Percentiles rank a stretch among this genome's conserved stretches.
phyloP scores from a whole-genome alignment of 2,329 filamentous ascomycete genomes.

The Neopestalotiopsis clavispora region DNA sequence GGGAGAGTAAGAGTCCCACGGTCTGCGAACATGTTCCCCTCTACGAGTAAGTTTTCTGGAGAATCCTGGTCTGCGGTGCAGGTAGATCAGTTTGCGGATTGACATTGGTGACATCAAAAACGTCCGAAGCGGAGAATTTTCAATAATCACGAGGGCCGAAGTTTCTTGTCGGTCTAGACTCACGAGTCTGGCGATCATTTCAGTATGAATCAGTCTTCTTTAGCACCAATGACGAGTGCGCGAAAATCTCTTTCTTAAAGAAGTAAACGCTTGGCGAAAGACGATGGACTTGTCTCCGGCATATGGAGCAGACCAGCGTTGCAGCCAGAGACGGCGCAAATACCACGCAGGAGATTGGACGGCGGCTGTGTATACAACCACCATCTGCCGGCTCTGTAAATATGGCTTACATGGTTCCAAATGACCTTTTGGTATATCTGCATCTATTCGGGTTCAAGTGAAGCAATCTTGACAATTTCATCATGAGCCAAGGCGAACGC shows the following conservation, averaged over 20 bases:
- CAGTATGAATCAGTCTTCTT: neutral
- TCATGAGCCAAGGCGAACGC: neutral
- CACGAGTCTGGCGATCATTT: neutral
- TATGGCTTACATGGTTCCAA: no score
- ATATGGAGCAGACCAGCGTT: neutral
- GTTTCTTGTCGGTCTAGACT: neutral
- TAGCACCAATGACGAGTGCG: neutral
- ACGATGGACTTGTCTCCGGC: neutral
- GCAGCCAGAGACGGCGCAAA: neutral
- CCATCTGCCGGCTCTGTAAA: neutral
- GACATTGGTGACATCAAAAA: neutral
- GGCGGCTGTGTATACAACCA: neutral
- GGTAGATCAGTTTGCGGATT: neutral
- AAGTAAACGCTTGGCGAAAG: neutral
- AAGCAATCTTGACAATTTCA: neutral
- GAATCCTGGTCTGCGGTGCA: neutral
- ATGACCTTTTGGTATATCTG: no score
- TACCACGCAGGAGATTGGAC: neutral
- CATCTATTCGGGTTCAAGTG: neutral
- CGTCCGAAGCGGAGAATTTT: neutral
- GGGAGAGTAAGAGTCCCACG: neutral
- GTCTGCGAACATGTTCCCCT: neutral
- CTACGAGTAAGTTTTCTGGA: neutral
- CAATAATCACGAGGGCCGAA: neutral
- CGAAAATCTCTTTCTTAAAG: neutral